These are phyloP conservation scores for Taiozyma onychis DNA, from an alignment of 1,139 yeast species.

Conservation along the genomic window DNA sequence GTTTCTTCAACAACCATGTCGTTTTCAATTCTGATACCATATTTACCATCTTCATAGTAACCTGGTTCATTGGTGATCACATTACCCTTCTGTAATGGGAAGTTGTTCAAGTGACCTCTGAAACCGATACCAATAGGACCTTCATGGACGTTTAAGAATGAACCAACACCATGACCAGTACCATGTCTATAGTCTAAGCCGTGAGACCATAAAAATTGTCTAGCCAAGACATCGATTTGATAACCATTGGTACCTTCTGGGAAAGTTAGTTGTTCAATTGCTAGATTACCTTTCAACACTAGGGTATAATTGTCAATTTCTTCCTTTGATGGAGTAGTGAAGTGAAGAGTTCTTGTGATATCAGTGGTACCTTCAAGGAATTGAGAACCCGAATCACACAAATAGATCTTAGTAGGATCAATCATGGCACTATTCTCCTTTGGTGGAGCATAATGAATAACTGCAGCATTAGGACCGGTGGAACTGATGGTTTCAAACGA, in stretches of 20 bases:
- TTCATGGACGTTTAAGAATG: slow-evolving; percentile 90
- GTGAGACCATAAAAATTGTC: slow-evolving; percentile 80
- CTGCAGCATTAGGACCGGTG: slow-evolving; percentile 88
- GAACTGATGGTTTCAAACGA: slow-evolving; percentile 93
- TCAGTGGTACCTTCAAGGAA: slow-evolving; percentile 95
- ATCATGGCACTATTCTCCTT: slow-evolving; percentile 56
- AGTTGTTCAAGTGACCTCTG: slow-evolving; percentile 32
- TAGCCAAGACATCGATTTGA: slow-evolving; percentile 79
- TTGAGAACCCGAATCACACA: slow-evolving; percentile 93
- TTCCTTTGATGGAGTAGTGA: slow-evolving; percentile 60
- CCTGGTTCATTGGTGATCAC: slow-evolving; percentile 95
- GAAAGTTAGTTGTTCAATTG: slow-evolving; percentile 69
- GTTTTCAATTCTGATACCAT: slow-evolving; percentile 91
- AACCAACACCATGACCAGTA: slow-evolving; percentile 96
- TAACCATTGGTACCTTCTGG: slow-evolving; percentile 87
- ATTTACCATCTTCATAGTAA: slow-evolving; percentile 84
- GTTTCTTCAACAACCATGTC: slow-evolving; percentile 52
- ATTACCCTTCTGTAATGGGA: slow-evolving; percentile 50
- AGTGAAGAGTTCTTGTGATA: slow-evolving; percentile 88
- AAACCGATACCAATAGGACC: slow-evolving; percentile 93
- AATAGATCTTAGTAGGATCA: slow-evolving; percentile 70
- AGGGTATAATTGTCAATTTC: slow-evolving; percentile 76
- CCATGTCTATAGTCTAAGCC: slow-evolving; percentile 96
- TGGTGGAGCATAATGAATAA: slow-evolving; percentile 86
- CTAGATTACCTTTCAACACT: slow-evolving; percentile 88